Conservation (phyloP, 306 rosid species). For the Cucumis hystrix region DNA sequence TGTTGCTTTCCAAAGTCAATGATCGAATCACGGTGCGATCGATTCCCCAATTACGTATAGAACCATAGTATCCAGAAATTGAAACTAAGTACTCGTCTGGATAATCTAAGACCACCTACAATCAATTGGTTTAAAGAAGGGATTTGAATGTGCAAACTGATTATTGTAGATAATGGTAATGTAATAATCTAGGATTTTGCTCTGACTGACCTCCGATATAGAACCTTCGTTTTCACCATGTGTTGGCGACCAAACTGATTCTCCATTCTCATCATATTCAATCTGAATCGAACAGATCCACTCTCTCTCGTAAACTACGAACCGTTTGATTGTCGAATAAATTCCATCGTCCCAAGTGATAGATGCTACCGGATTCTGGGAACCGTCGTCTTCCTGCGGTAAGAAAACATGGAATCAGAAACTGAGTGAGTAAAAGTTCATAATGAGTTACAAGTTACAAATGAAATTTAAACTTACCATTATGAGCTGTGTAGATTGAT, state of each 20-base stretch:
- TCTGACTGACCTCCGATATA: neutral
- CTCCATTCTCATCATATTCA: neutral
- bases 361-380: neutral
- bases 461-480: neutral
- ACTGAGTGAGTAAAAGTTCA: neutral
- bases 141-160: neutral
- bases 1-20: neutral
- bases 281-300: slow-evolving; percentile 1
- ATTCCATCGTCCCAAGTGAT: neutral
- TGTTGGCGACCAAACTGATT: neutral
- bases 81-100: neutral
- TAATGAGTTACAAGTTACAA: neutral
- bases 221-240: neutral
- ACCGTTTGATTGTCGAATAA: neutral
- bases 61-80: neutral
- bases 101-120: neutral
- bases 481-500: neutral
- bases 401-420: neutral
- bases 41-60: neutral
- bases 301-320: neutral
- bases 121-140: neutral
- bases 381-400: neutral
- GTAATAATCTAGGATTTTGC: neutral
- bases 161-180: neutral
- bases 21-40: neutral